These are phyloP conservation scores for Domatiomyces catenatus DNA, from an alignment of 2,329 filamentous ascomycete species.

Conservation along the genomic window DNA sequence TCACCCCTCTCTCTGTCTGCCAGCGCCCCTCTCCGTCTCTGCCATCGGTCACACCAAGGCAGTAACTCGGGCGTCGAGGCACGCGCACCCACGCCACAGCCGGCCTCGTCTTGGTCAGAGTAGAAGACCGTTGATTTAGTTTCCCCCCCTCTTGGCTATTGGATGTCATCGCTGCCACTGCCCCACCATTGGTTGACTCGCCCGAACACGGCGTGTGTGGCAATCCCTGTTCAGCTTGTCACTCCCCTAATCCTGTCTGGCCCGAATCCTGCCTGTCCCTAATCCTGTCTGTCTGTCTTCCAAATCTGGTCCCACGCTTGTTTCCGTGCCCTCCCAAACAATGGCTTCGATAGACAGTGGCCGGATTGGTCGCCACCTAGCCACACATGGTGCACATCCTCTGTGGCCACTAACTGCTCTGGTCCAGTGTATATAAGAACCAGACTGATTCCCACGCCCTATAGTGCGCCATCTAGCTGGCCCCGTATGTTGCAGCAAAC, in stretches of 20 bases:
- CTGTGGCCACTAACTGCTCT: not conserved
- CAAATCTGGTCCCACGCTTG: not conserved
- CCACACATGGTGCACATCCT: not conserved
- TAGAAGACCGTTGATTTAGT: not conserved
- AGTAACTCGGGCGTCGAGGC: not conserved
- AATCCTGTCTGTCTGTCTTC: no score
- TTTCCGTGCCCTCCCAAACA: not conserved
- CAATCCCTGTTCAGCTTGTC: not conserved
- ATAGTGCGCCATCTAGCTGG: not conserved
- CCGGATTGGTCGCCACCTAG: not conserved
- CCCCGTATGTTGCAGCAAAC: not conserved
- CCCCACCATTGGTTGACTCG: not conserved
- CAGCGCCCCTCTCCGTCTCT: no score
- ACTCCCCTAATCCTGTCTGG: not conserved
- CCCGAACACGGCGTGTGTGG: not conserved
- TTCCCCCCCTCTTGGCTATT: not conserved
- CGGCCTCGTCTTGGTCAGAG: not conserved
- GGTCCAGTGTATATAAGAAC: not conserved
- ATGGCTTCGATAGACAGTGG: not conserved
- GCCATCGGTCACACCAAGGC: not conserved
- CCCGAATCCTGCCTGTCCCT: no score
- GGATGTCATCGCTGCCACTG: not conserved
- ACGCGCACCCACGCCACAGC: not conserved
- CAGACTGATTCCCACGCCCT: not conserved
- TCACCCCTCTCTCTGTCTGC: no score